Evolutionary conservation across 2,329 filamentous ascomycete genomes (phyloP).

Genomic region (Diaporthe vexans): DNA sequence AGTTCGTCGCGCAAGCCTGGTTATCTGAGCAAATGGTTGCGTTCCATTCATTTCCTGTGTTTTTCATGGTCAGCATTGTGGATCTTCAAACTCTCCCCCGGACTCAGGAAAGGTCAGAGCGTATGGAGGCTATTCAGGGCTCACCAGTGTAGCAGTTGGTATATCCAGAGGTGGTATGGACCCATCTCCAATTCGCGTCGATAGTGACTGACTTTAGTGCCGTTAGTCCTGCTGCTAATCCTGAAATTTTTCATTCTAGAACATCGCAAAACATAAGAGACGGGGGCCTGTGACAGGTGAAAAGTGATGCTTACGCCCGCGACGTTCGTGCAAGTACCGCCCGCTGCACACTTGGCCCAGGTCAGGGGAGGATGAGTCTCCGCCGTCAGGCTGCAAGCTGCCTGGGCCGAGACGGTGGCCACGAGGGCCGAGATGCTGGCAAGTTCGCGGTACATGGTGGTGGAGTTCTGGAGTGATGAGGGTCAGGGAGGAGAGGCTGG

Average conservation of each 20-base stretch:
- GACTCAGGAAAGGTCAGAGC: no score
- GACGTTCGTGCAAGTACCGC: slow-evolving; percentile 62
- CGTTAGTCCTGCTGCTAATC: no score
- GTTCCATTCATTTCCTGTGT: slow-evolving; percentile 61
- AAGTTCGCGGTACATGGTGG: slow-evolving; percentile 32
- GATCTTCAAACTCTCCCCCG: no score
- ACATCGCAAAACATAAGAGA: no score
- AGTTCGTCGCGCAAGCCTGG: slow-evolving; percentile 66
- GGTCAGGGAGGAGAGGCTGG: not conserved
- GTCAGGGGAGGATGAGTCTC: slow-evolving; percentile 67
- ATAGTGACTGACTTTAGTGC: slow-evolving; percentile 59
- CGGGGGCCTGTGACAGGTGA: no score
- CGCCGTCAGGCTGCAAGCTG: slow-evolving; percentile 59
- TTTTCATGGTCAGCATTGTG: not conserved
- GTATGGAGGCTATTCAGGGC: not conserved
- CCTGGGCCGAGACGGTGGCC: slow-evolving; percentile 56
- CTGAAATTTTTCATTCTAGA: no score
- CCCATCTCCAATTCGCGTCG: slow-evolving; percentile 72
- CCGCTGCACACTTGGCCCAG: slow-evolving; percentile 64
- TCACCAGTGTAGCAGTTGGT: slow-evolving; percentile 56
- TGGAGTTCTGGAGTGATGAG: not conserved
- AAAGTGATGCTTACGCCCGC: slow-evolving; percentile 47
- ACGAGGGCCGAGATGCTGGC: slow-evolving; percentile 17
- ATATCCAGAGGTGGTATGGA: slow-evolving; percentile 61
- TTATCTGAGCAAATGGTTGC: slow-evolving; percentile 61